Evolutionary conservation across 345 rosid genomes (phyloP).

Genomic region (Durio zibethinus): DNA sequence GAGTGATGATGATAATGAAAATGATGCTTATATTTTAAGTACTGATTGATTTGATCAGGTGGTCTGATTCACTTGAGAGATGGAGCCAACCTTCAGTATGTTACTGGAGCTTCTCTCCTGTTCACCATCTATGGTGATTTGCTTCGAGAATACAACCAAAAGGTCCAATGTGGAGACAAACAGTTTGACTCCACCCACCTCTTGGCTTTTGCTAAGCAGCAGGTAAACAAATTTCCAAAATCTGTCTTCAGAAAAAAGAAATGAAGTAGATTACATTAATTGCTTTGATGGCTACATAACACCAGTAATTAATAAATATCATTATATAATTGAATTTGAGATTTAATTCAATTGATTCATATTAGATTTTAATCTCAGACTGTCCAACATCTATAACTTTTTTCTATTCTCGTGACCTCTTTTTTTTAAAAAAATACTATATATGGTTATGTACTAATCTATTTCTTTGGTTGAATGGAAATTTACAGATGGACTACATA

Average conservation of each 20-base stretch:
- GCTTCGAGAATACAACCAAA: not conserved
- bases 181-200: not conserved
- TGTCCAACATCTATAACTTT: too few relatives aligned
- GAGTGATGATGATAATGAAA: not conserved
- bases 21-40: not conserved
- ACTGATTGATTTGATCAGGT: slow-evolving; percentile 31
- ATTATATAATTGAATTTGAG: too few relatives aligned
- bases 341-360: too few relatives aligned
- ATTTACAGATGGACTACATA: slow-evolving; percentile 28
- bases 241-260: not conserved
- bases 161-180: not conserved
- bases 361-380: too few relatives aligned
- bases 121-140: slow-evolving; percentile 6
- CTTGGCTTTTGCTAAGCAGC: not conserved
- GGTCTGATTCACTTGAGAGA: slow-evolving; percentile 79
- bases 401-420: too few relatives aligned
- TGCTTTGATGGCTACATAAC: not conserved
- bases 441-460: too few relatives aligned
- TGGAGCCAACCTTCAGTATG: slow-evolving; percentile 59
- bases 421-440: too few relatives aligned
- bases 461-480: too few relatives aligned
- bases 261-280: not conserved
- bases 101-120: not conserved
- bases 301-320: not conserved
- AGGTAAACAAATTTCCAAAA: not conserved